Percentiles rank a stretch among this genome's conserved stretches.
These are phyloP conservation scores for Kernera saxatilis DNA, from an alignment of 345 rosid species.

Conservation along the genomic window DNA sequence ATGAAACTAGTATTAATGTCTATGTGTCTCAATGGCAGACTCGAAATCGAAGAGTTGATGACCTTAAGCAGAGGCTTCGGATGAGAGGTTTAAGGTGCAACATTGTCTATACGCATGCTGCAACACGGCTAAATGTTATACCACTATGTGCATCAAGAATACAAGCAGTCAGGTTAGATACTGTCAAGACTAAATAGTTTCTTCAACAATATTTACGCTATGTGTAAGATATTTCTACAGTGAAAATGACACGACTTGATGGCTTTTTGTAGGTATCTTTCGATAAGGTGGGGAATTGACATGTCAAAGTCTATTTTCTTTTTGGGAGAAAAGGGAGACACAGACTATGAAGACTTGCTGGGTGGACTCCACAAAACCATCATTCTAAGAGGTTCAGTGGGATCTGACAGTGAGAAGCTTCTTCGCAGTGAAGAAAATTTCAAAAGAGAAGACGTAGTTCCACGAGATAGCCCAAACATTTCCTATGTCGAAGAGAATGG, in stretches of 20 bases:
- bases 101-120: slow-evolving; percentile 53
- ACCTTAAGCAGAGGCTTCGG: slow-evolving; percentile 70
- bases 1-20: slow-evolving; percentile 7
- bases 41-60: slow-evolving; percentile 49
- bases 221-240: background rate
- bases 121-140: slow-evolving; percentile 60
- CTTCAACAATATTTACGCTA: background rate
- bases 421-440: slow-evolving; percentile 52
- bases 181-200: background rate
- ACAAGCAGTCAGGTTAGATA: slow-evolving; percentile 72
- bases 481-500: slow-evolving; percentile 34
- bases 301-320: slow-evolving; percentile 53
- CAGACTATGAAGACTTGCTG: slow-evolving; percentile 64
- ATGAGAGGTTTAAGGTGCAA: slow-evolving; percentile 86
- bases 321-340: slow-evolving; percentile 79
- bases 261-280: slow-evolving; percentile 61
- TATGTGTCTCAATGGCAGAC: slow-evolving; percentile 40
- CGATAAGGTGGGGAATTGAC: slow-evolving; percentile 75
- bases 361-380: slow-evolving; percentile 71
- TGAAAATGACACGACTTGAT: slow-evolving; percentile 4
- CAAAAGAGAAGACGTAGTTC: slow-evolving; percentile 52
- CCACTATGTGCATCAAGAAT: slow-evolving; percentile 80
- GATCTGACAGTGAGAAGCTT: slow-evolving; percentile 54
- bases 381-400: slow-evolving; percentile 53
- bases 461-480: slow-evolving; percentile 44